Conservation (phyloP, 78 protist genomes). For the Dictyostelium intermedium region DNA sequence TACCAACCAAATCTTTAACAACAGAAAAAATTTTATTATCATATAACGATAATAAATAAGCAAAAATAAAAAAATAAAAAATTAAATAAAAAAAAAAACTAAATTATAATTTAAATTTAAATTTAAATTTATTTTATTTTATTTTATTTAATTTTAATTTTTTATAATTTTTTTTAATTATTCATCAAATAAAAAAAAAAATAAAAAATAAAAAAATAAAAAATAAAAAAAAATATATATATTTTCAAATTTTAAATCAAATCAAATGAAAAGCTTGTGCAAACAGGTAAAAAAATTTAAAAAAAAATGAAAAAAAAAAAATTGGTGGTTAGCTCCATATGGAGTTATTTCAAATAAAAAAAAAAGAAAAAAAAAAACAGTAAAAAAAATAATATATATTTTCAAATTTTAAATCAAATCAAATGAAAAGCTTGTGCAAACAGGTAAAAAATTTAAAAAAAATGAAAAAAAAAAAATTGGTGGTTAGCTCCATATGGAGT, state of each 20-base stretch:
- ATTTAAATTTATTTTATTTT: neutral
- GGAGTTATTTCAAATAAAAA: neutral
- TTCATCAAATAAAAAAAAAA: too few species aligned
- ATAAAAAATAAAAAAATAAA: too few species aligned
- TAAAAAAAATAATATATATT: too few species aligned
- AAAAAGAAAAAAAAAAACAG: too few species aligned
- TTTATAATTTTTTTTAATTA: neutral
- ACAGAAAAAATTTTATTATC: conserved; percentile 29
- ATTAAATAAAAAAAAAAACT: neutral
- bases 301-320: too few species aligned
- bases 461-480: neutral
- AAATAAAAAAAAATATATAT: too few species aligned
- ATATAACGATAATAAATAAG: neutral
- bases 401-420: neutral
- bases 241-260: neutral
- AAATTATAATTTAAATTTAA: too few species aligned
- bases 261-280: neutral
- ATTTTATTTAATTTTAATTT: neutral
- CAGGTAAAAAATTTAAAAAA: neutral
- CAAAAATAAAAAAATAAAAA: neutral
- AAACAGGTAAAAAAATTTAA: neutral
- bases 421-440: neutral
- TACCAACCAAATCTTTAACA: neutral
- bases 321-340: neutral
- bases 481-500: neutral